A percentile compares a stretch with the other conserved stretches of the same genome.
Conservation (phyloP, 139 green algal genomes). For the Micromonas pusilla region DNA sequence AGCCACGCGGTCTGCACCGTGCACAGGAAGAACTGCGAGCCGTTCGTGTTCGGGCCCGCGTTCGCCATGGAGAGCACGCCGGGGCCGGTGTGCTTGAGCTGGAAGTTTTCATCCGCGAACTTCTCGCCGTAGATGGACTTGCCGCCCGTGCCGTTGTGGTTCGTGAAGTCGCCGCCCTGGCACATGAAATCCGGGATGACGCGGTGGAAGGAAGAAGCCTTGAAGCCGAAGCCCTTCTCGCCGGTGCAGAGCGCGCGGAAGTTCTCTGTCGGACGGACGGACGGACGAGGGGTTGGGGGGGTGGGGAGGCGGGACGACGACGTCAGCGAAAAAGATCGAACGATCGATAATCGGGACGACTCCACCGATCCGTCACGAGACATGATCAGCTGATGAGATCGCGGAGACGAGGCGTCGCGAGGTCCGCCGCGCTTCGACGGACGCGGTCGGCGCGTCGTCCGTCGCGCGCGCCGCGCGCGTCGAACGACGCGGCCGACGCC, state of each 20-base stretch:
- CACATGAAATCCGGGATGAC: conserved; percentile 40
- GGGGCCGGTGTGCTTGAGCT: conserved; percentile 70
- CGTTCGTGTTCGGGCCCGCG: conserved; percentile 63
- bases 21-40: conserved; percentile 77
- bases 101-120: conserved; percentile 62
- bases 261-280: conserved; percentile 62
- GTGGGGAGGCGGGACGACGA: neutral
- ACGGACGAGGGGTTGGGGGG: neutral
- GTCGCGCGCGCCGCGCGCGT: too few species aligned
- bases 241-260: conserved; percentile 80
- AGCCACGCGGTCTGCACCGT: conserved; percentile 58
- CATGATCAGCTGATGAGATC: neutral
- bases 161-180: conserved; percentile 40
- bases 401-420: neutral
- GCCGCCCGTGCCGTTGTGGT: conserved; percentile 39
- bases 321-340: neutral
- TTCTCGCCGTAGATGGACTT: conserved; percentile 46
- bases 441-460: neutral
- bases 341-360: neutral
- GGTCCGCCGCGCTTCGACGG: neutral
- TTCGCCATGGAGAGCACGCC: conserved; percentile 66
- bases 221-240: conserved; percentile 20
- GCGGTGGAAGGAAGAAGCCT: conserved; percentile 34
- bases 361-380: neutral
- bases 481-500: too few species aligned